Evolutionary conservation across 495 filamentous ascomycete genomes (phyloP).

Genomic region (Lasiosphaeria miniovina): DNA sequence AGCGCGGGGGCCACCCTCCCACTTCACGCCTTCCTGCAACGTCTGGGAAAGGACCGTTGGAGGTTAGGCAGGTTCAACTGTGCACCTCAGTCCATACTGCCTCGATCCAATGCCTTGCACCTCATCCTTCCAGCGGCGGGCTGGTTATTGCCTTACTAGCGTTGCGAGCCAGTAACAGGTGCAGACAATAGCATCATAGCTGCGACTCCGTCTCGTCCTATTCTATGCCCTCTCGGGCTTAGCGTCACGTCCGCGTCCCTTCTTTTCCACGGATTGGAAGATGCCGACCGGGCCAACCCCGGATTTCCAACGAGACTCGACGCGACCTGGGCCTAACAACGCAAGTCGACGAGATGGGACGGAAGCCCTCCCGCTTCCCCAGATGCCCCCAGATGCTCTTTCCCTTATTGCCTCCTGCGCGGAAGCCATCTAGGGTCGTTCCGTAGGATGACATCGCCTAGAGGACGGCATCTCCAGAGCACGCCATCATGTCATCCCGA

Average conservation of each 20-base stretch:
- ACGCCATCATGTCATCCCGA: not conserved
- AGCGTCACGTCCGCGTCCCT: not conserved
- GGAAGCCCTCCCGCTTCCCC: conserved; percentile 1
- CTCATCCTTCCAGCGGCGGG: too few species aligned
- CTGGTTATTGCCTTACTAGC: too few species aligned
- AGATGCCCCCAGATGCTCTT: too few species aligned
- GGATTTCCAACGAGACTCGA: not conserved
- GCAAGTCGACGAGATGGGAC: not conserved
- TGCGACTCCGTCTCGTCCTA: not conserved
- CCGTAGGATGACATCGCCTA: conserved; percentile 11
- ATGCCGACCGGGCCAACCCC: conserved; percentile 6
- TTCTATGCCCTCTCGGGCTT: not conserved
- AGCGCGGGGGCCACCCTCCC: too few species aligned
- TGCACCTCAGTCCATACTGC: too few species aligned
- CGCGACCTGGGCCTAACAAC: not conserved
- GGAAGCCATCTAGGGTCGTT: conserved; percentile 3
- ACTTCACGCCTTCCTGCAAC: too few species aligned
- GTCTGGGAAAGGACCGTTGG: too few species aligned
- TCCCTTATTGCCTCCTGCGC: not conserved
- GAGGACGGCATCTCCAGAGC: not conserved
- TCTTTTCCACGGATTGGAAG: not conserved
- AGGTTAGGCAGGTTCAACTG: too few species aligned
- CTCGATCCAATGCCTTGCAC: too few species aligned
- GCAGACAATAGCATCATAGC: not conserved
- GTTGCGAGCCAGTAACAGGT: too few species aligned